Percentiles rank a stretch among this genome's conserved stretches.
Evolutionary conservation across 176 grass and related monocot genomes (phyloP).

Genomic region (Oryza coarctata): DNA sequence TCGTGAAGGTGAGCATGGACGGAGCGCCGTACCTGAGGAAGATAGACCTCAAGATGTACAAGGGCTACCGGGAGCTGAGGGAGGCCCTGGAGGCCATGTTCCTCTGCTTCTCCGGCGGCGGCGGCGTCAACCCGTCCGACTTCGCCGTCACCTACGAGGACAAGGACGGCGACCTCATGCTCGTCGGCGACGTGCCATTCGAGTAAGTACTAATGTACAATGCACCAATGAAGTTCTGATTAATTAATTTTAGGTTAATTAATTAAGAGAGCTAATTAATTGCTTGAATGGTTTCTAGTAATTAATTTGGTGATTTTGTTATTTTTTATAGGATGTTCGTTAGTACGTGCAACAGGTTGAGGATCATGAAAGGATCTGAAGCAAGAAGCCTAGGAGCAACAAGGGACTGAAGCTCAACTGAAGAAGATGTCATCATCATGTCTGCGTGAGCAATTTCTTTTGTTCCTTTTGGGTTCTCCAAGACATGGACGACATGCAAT

Average conservation of each 20-base stretch:
- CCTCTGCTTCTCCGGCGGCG: constrained; percentile 58
- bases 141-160: constrained; percentile 78
- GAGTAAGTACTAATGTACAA: no score
- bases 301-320: background rate
- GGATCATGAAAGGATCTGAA: constrained; percentile 93
- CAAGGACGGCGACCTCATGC: constrained; percentile 87
- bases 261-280: no score
- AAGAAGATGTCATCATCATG: background rate
- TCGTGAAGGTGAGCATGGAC: constrained; percentile 97
- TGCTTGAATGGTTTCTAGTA: background rate
- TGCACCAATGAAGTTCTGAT: background rate
- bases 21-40: constrained; percentile 82
- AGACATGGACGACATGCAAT: constrained; percentile 28
- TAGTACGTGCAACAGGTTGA: constrained; percentile 83
- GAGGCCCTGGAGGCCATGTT: constrained; percentile 86
- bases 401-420: constrained; percentile 13
- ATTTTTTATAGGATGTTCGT: constrained; percentile 70
- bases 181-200: constrained; percentile 86
- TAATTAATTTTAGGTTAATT: background rate
- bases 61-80: constrained; percentile 81
- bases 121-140: constrained; percentile 42
- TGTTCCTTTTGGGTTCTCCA: constrained; percentile 48
- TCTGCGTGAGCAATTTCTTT: constrained; percentile 51
- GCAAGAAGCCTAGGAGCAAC: constrained; percentile 57
- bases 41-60: constrained; percentile 76